phyloP scores from a whole-genome alignment of 2,329 filamentous ascomycete genomes.

The Fusarium falciforme region DNA sequence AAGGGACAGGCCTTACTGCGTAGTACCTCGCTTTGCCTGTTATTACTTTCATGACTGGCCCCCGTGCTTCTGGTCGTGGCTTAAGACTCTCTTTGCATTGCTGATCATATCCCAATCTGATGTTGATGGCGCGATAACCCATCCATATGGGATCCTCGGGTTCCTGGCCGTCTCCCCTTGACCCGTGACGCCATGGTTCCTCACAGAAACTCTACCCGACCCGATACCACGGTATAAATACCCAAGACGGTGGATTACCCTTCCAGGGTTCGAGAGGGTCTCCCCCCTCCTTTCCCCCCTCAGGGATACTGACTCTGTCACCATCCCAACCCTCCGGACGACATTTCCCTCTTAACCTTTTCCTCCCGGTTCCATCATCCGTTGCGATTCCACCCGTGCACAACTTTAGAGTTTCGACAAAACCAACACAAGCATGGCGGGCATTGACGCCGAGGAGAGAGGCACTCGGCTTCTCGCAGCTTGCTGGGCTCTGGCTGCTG shows the following conservation, averaged over 20 bases:
- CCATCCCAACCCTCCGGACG: background rate
- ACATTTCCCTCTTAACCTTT: background rate
- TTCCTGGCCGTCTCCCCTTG: conserved; percentile 6
- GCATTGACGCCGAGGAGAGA: conserved; percentile 32
- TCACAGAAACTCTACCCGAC: background rate
- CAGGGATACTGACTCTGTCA: conserved; percentile 23
- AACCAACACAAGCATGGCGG: background rate
- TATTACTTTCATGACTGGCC: background rate
- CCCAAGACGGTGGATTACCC: conserved; percentile 11
- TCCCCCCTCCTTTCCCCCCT: background rate
- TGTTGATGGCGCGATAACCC: conserved; percentile 23
- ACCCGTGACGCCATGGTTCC: background rate
- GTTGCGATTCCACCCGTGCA: background rate
- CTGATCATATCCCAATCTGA: conserved; percentile 26
- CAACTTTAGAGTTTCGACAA: background rate
- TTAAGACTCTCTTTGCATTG: conserved; percentile 1
- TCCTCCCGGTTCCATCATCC: background rate
- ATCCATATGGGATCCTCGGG: background rate
- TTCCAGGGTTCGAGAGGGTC: conserved; percentile 4
- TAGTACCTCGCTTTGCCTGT: background rate
- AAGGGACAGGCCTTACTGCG: background rate
- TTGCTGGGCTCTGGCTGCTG: conserved; percentile 44
- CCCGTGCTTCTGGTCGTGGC: background rate
- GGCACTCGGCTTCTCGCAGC: conserved; percentile 45
- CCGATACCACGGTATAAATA: conserved; percentile 20